Base-by-base conservation (phyloP, 305 asterid genomes). In the Plantago coronopus region DNA sequence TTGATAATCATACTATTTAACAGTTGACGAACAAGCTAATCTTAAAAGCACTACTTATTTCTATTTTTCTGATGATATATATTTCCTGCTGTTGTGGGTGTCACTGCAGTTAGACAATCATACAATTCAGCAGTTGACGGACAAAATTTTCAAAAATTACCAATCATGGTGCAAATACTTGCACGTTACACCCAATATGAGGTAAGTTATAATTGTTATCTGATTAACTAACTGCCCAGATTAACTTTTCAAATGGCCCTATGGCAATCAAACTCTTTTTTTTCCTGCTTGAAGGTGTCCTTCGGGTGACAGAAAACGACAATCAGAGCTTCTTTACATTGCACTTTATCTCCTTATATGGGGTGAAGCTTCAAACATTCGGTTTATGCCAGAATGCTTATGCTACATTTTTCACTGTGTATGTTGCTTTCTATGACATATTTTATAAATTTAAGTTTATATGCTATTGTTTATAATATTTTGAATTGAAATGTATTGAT, bases 351-450 rank as follows among this genome's bases (percentile, higher is more conserved):
- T 94, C 68, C 96, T 94, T 73, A 89, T 94, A 54, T 94, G 99
- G 99, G 97, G 99, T 38, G 99, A 94, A 89, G 97, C 97, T 72
- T 94, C 99, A 64, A 94, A 94, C 65, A 76, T 94, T 59, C 96
- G 99, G 31, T 94, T 94, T 70, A 94, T 94, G 99, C 99, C 99
- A 14, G 99, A 94, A 69, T 94, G 99, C 82, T 55, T 90, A 53
- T 94, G 99, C 88, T 94, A 89, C 76, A 87, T 94, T 53, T 94
- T 94, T 77, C 99, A 94, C 75, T 75, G 70, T 68, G 99, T 94
- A 87, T 45, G 91, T 67, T 71, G 38, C 67, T 68, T 72, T 69
- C 66, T 61, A 43, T 64, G 42, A 56, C 50, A 16, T 25, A 60
- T 48, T 62, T 15, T 11, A 7, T 29, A 44, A 56, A 29, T 45